phyloP scores from a whole-genome alignment of 2,329 filamentous ascomycete species.

The Scedosporium dehoogii region DNA sequence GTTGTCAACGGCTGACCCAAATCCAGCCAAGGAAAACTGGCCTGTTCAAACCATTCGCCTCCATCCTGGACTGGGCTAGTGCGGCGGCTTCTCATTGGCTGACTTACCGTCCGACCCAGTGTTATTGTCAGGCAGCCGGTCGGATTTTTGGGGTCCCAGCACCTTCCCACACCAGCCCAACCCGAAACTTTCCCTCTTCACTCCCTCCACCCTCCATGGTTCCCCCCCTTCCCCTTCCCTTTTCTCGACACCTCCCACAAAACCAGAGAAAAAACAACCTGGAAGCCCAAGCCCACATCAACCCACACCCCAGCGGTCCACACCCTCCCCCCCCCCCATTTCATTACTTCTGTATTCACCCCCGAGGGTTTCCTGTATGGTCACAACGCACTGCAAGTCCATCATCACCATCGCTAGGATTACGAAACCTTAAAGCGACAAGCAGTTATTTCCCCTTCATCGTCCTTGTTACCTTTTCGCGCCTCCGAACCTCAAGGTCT shows the following conservation, averaged over 20 bases:
- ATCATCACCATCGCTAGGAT: constrained; percentile 8
- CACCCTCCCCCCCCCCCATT: constrained; percentile 8
- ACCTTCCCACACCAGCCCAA: constrained; percentile 6
- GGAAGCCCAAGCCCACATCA: constrained; percentile 7
- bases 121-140: constrained; percentile 6
- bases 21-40: not conserved
- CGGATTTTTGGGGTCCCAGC: constrained; percentile 5
- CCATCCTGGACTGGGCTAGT: not conserved
- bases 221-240: constrained; percentile 4
- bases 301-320: constrained; percentile 9
- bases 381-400: constrained; percentile 7
- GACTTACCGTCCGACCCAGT: constrained; percentile 1
- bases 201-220: constrained; percentile 8
- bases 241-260: constrained; percentile 7
- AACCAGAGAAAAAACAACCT: constrained; percentile 7
- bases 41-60: not conserved
- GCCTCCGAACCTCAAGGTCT: constrained; percentile 3
- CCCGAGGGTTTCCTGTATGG: constrained; percentile 9
- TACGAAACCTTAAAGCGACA: constrained; percentile 7
- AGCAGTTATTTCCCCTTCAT: not conserved
- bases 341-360: constrained; percentile 9
- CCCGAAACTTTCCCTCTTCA: constrained; percentile 8
- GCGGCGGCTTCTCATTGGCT: not conserved
- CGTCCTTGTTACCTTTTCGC: constrained; percentile 2
- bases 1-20: not conserved